Conservation (phyloP, 2,329 filamentous ascomycete species). For the Claviceps sorghi region DNA sequence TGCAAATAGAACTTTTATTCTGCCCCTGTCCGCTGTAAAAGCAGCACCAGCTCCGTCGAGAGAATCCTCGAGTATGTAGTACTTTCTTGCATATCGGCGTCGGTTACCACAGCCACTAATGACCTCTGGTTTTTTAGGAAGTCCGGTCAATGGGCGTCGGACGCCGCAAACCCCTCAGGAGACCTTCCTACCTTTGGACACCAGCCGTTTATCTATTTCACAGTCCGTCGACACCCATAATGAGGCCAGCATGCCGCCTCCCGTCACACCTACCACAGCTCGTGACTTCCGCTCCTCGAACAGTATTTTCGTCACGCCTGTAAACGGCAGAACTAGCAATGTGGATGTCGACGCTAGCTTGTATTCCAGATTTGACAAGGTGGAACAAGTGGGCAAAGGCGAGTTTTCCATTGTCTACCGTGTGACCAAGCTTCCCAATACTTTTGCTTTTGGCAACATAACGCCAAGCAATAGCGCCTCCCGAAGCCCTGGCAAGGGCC, state of each 20-base stretch:
- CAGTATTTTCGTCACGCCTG: constrained; percentile 47
- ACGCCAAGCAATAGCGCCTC: constrained; percentile 34
- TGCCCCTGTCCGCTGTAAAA: constrained; percentile 27
- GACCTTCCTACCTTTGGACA: constrained; percentile 58
- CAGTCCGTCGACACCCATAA: constrained; percentile 30
- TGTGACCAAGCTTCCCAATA: constrained; percentile 36
- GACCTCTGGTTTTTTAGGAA: constrained; percentile 27
- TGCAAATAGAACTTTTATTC: constrained; percentile 27
- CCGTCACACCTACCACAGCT: constrained; percentile 67
- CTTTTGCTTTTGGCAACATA: constrained; percentile 26
- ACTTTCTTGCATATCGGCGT: neutral
- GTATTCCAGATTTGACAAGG: constrained; percentile 61
- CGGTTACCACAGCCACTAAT: constrained; percentile 12
- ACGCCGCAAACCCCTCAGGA: constrained; percentile 72
- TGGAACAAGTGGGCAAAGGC: constrained; percentile 68
- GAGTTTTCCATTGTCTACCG: constrained; percentile 91
- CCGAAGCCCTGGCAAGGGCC: constrained; percentile 36
- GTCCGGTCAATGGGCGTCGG: constrained; percentile 42
- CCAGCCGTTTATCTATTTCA: constrained; percentile 72
- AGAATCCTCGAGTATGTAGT: constrained; percentile 31
- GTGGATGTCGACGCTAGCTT: constrained; percentile 61
- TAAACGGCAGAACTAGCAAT: constrained; percentile 53
- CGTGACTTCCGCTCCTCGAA: constrained; percentile 36
- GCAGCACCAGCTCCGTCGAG: constrained; percentile 14
- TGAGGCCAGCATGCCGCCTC: constrained; percentile 29